Conservation (phyloP, 192 early-diverging fungal genomes). For the Mortierella alpina region DNA sequence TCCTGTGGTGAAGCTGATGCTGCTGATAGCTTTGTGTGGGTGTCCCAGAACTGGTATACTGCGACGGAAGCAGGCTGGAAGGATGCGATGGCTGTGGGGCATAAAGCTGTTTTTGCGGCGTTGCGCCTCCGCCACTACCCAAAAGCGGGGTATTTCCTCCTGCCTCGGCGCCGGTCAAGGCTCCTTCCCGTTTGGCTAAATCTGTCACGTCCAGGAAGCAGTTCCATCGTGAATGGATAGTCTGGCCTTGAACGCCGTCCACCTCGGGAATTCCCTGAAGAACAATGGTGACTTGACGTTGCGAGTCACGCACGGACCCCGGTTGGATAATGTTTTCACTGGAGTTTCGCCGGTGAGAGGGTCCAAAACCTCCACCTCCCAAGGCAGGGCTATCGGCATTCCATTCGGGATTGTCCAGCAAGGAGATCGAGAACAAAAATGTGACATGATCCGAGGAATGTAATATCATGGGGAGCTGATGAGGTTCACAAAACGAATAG, state of each 20-base stretch:
- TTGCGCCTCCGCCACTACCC: too few relatives aligned
- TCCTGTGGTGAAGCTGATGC: conserved; percentile 34
- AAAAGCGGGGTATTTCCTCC: background rate
- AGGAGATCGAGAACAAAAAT: conserved; percentile 65
- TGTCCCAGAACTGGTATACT: conserved; percentile 15
- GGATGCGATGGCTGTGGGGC: conserved; percentile 45
- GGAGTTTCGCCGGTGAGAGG: conserved; percentile 26
- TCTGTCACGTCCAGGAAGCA: conserved; percentile 66
- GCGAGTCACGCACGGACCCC: conserved; percentile 35
- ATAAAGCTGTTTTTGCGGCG: conserved; percentile 29
- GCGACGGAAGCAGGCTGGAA: conserved; percentile 18
- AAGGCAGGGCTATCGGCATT: conserved; percentile 11
- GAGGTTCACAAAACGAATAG: background rate
- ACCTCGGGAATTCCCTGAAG: conserved; percentile 62
- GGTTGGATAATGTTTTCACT: conserved; percentile 18
- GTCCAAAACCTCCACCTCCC: conserved; percentile 8
- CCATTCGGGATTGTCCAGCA: conserved; percentile 62
- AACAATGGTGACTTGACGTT: conserved; percentile 64
- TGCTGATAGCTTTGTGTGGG: conserved; percentile 33
- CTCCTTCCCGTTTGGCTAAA: conserved; percentile 44
- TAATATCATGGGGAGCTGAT: conserved; percentile 58
- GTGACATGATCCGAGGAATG: conserved; percentile 66
- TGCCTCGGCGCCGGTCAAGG: conserved; percentile 1
- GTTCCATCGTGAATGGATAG: conserved; percentile 71
- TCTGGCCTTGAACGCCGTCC: conserved; percentile 54